A percentile compares a stretch with the other conserved stretches of the same genome.
phyloP scores from a whole-genome alignment of 2,329 filamentous ascomycete species.

The Mariannaea elegans region DNA sequence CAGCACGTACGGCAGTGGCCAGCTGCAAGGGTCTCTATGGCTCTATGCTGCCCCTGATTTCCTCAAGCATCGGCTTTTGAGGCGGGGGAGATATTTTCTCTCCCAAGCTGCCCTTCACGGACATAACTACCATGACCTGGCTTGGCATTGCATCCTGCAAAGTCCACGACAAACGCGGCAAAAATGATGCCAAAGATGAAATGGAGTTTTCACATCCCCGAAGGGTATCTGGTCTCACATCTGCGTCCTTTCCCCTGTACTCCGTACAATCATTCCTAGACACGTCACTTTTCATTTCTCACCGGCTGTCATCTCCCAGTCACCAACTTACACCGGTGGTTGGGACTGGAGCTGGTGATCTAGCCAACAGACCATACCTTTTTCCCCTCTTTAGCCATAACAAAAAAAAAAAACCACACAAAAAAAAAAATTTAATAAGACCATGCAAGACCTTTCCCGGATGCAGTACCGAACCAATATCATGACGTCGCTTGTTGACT shows the following conservation, averaged over 20 bases:
- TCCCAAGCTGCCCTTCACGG: neutral
- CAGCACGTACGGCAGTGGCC: neutral
- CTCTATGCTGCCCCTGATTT: neutral
- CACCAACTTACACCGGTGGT: conserved; percentile 27
- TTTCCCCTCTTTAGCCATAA: neutral
- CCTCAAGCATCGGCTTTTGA: conserved; percentile 4
- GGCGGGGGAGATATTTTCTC: conserved; percentile 9
- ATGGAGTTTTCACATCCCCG: neutral
- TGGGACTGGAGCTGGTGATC: conserved; percentile 29
- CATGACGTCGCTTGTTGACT: conserved; percentile 29
- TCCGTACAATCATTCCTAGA: conserved; percentile 26
- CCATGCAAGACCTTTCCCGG: neutral
- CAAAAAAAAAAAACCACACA: neutral
- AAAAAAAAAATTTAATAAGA: neutral
- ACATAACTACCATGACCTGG: conserved; percentile 18
- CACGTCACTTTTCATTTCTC: conserved; percentile 32
- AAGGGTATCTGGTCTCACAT: conserved; percentile 15
- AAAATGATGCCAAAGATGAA: neutral
- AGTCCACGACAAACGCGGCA: conserved; percentile 18
- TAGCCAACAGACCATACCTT: conserved; percentile 23
- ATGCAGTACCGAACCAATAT: neutral
- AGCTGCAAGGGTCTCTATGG: neutral
- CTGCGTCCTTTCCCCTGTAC: conserved; percentile 20
- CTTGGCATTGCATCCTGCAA: neutral
- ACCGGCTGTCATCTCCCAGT: conserved; percentile 30